A percentile compares a stretch with the other conserved stretches of the same genome.
Conservation (phyloP, 805 yeast species). For the Candida saitoana region DNA sequence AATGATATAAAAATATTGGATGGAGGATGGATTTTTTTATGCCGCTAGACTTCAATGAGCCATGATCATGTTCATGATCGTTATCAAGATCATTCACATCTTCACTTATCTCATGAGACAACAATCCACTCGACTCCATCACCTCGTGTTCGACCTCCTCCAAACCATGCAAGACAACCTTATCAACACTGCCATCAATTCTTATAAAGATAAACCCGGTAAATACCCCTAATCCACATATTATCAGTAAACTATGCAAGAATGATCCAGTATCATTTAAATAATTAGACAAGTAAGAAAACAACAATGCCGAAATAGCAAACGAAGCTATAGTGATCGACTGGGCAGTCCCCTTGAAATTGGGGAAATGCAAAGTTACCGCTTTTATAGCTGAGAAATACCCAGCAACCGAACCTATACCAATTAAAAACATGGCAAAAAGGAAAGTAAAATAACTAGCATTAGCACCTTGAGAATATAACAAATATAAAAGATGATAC, state of each 20-base stretch:
- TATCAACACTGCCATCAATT: constrained; percentile 23
- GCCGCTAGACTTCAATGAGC: constrained; percentile 1
- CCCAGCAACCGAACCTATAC: constrained; percentile 31
- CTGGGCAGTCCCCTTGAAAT: constrained; percentile 32
- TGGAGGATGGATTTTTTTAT: constrained; percentile 21
- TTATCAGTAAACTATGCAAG: constrained; percentile 19
- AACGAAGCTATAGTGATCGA: constrained; percentile 34
- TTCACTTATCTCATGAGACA: constrained; percentile 6
- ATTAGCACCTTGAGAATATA: constrained; percentile 17
- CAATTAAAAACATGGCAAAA: constrained; percentile 27
- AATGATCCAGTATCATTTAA: constrained; percentile 21
- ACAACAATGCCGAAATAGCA: constrained; percentile 31
- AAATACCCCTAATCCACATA: constrained; percentile 21
- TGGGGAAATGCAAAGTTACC: constrained; percentile 29
- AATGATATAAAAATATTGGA: constrained; percentile 31
- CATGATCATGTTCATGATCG: not conserved
- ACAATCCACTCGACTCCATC: constrained; percentile 10
- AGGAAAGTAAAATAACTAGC: constrained; percentile 14
- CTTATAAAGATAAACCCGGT: constrained; percentile 29
- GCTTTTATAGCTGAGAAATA: constrained; percentile 33
- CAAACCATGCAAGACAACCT: constrained; percentile 7
- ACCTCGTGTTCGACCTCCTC: constrained; percentile 8
- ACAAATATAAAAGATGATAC: constrained; percentile 23
- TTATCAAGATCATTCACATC: not conserved
- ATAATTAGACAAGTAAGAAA: constrained; percentile 18